Conservation (phyloP, 331 rosid species). For the Spiraea crenata region DNA sequence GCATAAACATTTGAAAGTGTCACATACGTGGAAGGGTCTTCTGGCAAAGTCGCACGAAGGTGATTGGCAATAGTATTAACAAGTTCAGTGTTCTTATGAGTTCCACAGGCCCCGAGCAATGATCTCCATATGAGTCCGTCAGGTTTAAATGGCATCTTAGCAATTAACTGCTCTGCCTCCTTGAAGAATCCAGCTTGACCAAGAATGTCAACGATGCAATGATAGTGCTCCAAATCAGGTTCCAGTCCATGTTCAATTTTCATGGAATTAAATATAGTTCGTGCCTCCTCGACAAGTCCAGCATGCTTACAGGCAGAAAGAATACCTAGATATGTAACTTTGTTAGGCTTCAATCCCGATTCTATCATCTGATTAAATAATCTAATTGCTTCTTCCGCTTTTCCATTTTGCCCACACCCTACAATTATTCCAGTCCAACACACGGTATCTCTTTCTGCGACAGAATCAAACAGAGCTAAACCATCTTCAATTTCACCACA, state of each 20-base stretch:
- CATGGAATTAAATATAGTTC: slow-evolving; percentile 54
- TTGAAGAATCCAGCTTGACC: slow-evolving; percentile 61
- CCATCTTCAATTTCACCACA: slow-evolving; percentile 80
- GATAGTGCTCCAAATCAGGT: slow-evolving; percentile 64
- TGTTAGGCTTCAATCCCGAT: slow-evolving; percentile 62
- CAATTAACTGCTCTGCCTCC: slow-evolving; percentile 59
- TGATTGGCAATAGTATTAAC: slow-evolving; percentile 48
- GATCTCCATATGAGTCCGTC: slow-evolving; percentile 67
- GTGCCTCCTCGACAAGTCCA: slow-evolving; percentile 71
- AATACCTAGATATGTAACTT: slow-evolving; percentile 69
- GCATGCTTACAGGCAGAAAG: slow-evolving; percentile 86
- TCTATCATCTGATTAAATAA: slow-evolving; percentile 59
- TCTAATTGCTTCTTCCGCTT: slow-evolving; percentile 56
- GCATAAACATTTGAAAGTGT: slow-evolving; percentile 75
- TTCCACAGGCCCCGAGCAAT: slow-evolving; percentile 70
- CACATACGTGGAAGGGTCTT: slow-evolving; percentile 70
- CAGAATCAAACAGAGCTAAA: slow-evolving; percentile 48
- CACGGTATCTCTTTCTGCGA: slow-evolving; percentile 50
- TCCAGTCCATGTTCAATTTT: slow-evolving; percentile 47
- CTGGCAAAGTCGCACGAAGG: slow-evolving; percentile 53
- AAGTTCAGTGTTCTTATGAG: slow-evolving; percentile 54
- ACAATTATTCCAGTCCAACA: slow-evolving; percentile 92
- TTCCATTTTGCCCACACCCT: slow-evolving; percentile 92
- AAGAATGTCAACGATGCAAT: slow-evolving; percentile 84
- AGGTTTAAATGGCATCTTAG: slow-evolving; percentile 68